Conservation (phyloP, 1,139 yeast species). For the Saccharomyces hybrid region DNA sequence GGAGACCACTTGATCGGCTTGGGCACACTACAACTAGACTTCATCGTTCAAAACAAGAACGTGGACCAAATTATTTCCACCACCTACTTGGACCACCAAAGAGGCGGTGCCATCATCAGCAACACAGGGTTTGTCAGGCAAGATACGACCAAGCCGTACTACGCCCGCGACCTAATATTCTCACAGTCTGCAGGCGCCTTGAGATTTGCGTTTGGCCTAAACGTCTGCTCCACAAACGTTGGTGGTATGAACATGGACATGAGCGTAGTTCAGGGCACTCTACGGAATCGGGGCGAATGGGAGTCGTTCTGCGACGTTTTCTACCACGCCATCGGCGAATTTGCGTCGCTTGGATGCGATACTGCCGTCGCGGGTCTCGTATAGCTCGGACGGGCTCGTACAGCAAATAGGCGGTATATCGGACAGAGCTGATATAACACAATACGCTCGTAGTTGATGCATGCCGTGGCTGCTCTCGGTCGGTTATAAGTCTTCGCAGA, state of each 20-base stretch:
- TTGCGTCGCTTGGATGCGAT: conserved; percentile 4
- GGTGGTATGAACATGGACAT: conserved; percentile 2
- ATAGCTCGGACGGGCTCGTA: neutral
- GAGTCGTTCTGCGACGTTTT: conserved; percentile 11
- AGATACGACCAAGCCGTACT: conserved; percentile 3
- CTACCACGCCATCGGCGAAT: conserved; percentile 7
- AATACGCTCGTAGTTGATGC: neutral
- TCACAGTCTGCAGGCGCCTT: conserved; percentile 21
- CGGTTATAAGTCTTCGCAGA: neutral
- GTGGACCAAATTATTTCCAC: conserved; percentile 16
- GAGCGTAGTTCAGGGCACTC: conserved; percentile 15
- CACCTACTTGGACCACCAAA: conserved; percentile 13
- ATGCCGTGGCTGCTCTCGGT: neutral
- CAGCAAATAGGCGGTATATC: neutral
- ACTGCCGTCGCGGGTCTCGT: neutral
- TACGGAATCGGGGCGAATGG: conserved; percentile 11
- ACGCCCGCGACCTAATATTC: conserved; percentile 16
- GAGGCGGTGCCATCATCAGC: conserved; percentile 23
- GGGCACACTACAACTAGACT: conserved; percentile 21
- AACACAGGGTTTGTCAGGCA: conserved; percentile 20
- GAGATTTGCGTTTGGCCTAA: conserved; percentile 18
- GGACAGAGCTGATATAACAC: neutral
- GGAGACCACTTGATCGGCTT: conserved; percentile 18
- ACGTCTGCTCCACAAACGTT: conserved; percentile 19
- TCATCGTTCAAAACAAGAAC: conserved; percentile 14